Evolutionary conservation across 169 alveolate species (phyloP).

Genomic region (Besnoitia besnoiti): DNA sequence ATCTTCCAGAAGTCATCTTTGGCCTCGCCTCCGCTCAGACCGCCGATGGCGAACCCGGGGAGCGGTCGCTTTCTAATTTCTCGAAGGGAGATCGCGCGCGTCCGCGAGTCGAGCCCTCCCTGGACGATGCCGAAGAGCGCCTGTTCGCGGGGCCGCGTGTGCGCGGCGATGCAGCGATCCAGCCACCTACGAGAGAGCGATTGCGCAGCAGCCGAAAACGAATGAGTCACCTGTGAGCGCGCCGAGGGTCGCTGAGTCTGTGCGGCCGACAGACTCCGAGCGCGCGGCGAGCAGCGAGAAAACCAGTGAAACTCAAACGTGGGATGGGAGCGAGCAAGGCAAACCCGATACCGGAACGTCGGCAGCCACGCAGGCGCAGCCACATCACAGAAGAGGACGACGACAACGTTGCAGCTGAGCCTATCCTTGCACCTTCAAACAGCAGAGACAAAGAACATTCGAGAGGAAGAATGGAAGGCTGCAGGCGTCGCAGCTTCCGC

Average conservation of each 20-base stretch:
- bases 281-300: not conserved
- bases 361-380: too few relatives aligned
- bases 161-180: conserved; percentile 96
- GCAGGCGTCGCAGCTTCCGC: too few relatives aligned
- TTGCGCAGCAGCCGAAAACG: not conserved
- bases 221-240: not conserved
- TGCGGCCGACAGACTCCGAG: too few relatives aligned
- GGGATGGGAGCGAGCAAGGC: not conserved
- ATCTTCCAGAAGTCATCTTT: conserved; percentile 94
- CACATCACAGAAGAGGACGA: too few relatives aligned
- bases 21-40: conserved; percentile 98
- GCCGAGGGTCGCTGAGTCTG: too few relatives aligned
- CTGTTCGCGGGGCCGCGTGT: conserved; percentile 89
- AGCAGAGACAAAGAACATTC: too few relatives aligned
- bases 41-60: conserved; percentile 99
- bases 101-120: conserved; percentile 93
- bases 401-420: too few relatives aligned
- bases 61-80: not conserved
- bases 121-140: conserved; percentile 96
- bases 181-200: conserved; percentile 69
- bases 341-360: not conserved
- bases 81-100: conserved; percentile 85
- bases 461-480: too few relatives aligned
- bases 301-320: not conserved
- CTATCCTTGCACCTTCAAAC: too few relatives aligned